These are phyloP conservation scores for Pseudogymnoascus destructans DNA, from an alignment of 2,329 filamentous ascomycete genomes.

Conservation along the genomic window DNA sequence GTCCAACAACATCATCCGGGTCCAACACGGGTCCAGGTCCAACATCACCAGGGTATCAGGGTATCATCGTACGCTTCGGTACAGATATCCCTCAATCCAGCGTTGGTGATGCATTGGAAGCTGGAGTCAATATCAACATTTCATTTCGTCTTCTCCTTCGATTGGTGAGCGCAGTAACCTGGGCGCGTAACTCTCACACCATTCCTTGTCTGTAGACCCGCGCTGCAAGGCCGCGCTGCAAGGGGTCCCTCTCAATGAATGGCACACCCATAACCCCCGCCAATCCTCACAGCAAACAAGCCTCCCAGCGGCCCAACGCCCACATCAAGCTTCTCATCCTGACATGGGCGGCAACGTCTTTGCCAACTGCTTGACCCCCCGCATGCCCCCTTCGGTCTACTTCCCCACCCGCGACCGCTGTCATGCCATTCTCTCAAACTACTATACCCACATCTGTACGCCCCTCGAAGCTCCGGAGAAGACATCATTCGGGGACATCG, in stretches of 20 bases:
- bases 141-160: not conserved
- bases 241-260: not conserved
- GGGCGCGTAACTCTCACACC: not conserved
- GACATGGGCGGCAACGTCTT: slow-evolving; percentile 57
- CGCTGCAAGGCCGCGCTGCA: not conserved
- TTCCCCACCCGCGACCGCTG: slow-evolving; percentile 34
- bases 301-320: not conserved
- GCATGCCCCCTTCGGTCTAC: slow-evolving; percentile 51
- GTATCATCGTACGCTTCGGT: not conserved
- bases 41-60: not conserved
- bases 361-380: slow-evolving; percentile 43
- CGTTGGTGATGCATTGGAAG: not conserved
- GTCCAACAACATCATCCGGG: not conserved
- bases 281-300: not conserved
- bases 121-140: not conserved
- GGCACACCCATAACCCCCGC: not conserved
- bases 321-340: not conserved
- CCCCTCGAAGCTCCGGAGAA: slow-evolving; percentile 61
- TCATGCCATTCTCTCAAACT: slow-evolving; percentile 32
- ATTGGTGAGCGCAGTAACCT: not conserved
- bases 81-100: not conserved
- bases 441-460: slow-evolving; percentile 42
- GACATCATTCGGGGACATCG: slow-evolving; percentile 56
- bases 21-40: not conserved
- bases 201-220: not conserved